Conservation (phyloP, 257 asterid genomes). For the Linaria vulgaris region DNA sequence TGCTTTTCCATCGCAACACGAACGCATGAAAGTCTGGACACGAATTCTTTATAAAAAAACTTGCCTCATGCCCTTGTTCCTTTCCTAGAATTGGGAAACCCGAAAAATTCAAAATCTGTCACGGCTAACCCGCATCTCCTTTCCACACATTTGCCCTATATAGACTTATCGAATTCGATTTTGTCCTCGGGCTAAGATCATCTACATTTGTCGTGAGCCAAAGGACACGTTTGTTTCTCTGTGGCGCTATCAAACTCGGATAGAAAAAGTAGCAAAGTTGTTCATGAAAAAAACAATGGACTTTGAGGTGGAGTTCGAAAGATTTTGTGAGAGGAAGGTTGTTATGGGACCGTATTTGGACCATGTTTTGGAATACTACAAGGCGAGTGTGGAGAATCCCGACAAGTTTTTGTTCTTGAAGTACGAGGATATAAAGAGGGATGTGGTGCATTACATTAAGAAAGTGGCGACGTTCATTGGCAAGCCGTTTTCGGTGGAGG, state of each 20-base stretch:
- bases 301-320: not conserved
- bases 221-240: slow-evolving; percentile 26
- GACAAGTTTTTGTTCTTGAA: slow-evolving; percentile 24
- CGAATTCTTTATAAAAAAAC: not conserved
- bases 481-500: slow-evolving; percentile 20
- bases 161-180: too few relatives aligned
- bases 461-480: slow-evolving; percentile 26
- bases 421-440: slow-evolving; percentile 29
- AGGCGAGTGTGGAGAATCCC: slow-evolving; percentile 11
- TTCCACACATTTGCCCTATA: slow-evolving; percentile 8
- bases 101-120: not conserved
- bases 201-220: slow-evolving; percentile 31
- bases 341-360: slow-evolving; percentile 30
- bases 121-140: not conserved
- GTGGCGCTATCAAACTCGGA: not conserved
- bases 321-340: slow-evolving; percentile 16
- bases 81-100: not conserved
- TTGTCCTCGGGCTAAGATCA: slow-evolving; percentile 5
- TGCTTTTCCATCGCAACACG: slow-evolving; percentile 5
- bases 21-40: not conserved
- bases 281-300: not conserved
- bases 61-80: slow-evolving; percentile 8
- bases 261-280: not conserved
- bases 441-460: not conserved
- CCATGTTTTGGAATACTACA: slow-evolving; percentile 24